A percentile compares a stretch with the other conserved stretches of the same genome.
phyloP scores from a whole-genome alignment of 345 rosid species.

The Arabis hirsuta region DNA sequence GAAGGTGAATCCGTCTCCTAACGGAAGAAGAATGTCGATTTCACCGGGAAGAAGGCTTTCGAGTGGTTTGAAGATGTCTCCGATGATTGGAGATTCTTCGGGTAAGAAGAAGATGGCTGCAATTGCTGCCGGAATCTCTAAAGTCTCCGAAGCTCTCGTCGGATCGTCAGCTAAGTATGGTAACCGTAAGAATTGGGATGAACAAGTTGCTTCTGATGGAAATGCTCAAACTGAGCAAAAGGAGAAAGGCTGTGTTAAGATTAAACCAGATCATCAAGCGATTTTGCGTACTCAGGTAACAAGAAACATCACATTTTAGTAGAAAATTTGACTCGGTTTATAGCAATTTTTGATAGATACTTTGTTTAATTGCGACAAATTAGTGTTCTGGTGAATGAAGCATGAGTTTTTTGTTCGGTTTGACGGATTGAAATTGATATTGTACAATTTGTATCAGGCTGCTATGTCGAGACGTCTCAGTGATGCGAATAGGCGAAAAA shows the following conservation, averaged over 20 bases:
- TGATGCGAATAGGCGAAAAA: constrained; percentile 63
- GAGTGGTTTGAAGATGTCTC: constrained; percentile 68
- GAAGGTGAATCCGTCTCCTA: constrained; percentile 74
- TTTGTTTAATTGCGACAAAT: background rate
- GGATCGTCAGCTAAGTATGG: constrained; percentile 55
- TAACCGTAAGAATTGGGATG: constrained; percentile 73
- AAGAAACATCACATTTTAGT: background rate
- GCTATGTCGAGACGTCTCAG: constrained; percentile 91
- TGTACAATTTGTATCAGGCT: constrained; percentile 52
- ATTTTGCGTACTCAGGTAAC: constrained; percentile 90
- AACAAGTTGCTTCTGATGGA: constrained; percentile 41
- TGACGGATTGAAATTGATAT: background rate
- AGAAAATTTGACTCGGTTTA: too few species aligned
- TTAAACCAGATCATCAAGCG: constrained; percentile 63
- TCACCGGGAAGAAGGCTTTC: constrained; percentile 91
- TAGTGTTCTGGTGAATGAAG: constrained; percentile 4
- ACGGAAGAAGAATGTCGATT: constrained; percentile 66
- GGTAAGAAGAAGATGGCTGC: constrained; percentile 81
- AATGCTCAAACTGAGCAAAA: constrained; percentile 50
- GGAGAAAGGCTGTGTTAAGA: constrained; percentile 54
- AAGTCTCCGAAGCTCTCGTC: constrained; percentile 67
- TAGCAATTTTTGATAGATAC: background rate
- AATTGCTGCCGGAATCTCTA: constrained; percentile 68
- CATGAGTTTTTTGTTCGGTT: background rate
- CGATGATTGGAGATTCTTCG: constrained; percentile 67